Base-by-base conservation (phyloP, 768 basidiomycete species). In the Boletellus ananas region DNA sequence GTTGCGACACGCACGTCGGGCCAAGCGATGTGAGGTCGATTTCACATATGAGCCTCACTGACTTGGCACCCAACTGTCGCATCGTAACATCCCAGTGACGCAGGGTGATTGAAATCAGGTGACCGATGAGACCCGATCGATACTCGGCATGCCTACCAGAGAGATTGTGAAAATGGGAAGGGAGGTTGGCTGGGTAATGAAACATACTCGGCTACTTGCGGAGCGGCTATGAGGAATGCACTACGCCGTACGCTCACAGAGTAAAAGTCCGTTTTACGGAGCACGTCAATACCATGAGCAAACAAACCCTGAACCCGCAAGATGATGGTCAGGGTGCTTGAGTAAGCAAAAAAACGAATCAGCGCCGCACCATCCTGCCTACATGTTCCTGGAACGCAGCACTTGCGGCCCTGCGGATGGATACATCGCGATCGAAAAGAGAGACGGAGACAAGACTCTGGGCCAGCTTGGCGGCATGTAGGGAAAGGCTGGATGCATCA, bases 321-420 rank as follows among this genome's bases (percentile, higher is more conserved):
- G 36, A 52, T 47, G 47, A 58, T 43, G 45, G 49, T 67, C 47
- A 53, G 52, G 40, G 33, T 53, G 49, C 43, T 37, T 21, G 39
- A 45, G 29, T 11, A 46, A 41, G 41, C 27, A 43, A 39, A 18
- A n/a, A 46, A 49, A 20, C 37, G 50, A 41, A 36, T 43, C 29
- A 31, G 13, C 6, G 23, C 68, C 85, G 67, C 62, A 96, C 95
- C 72, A 87, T 87, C 63, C 96, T 76, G 12, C 96, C 96, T 34
- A 97, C 96, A 61, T 87, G 86, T 71, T 99, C 96, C 69, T 99
- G 96, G 65, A 91, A 98, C 12, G 94, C 91, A 16, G 96, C 96
- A 67, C 95, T 98, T 12, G 94, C 94, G 13, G 96, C 95, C 57
- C 96, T 74, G 21, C 96, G 80, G 48, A 99, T 93, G 54, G 92